Percentiles rank a stretch among this genome's conserved stretches.
Conservation (phyloP, 2,329 filamentous ascomycete species). For the Verticillium dahliae region DNA sequence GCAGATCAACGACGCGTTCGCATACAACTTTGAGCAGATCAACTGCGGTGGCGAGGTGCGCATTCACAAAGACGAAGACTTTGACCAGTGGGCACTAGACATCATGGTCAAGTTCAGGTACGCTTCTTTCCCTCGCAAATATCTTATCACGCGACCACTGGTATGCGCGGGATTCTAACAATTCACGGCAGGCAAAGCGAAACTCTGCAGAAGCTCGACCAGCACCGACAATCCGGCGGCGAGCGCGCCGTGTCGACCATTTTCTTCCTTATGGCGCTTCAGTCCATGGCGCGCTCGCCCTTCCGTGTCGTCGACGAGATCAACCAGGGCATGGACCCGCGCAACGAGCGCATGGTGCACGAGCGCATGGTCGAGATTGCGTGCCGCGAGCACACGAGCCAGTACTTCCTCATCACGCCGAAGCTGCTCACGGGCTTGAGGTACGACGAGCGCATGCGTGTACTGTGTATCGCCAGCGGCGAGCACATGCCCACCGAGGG, state of each 20-base stretch:
- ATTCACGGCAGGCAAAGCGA: constrained; percentile 61
- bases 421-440: constrained; percentile 81
- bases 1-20: constrained; percentile 85
- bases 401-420: constrained; percentile 96
- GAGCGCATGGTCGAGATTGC: constrained; percentile 98
- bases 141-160: too few species aligned
- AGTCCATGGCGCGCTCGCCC: constrained; percentile 85
- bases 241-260: constrained; percentile 95
- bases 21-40: constrained; percentile 89
- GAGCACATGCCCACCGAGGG: constrained; percentile 59
- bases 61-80: constrained; percentile 86
- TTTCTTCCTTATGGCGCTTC: constrained; percentile 97
- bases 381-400: constrained; percentile 70
- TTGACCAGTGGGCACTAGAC: constrained; percentile 88
- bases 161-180: too few species aligned
- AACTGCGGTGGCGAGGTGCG: constrained; percentile 87
- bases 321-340: constrained; percentile 98
- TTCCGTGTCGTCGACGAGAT: constrained; percentile 99
- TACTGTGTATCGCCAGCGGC: constrained; percentile 89
- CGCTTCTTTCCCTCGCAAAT: too few species aligned
- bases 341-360: constrained; percentile 97
- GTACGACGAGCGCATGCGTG: constrained; percentile 86
- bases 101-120: constrained; percentile 93
- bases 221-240: constrained; percentile 91
- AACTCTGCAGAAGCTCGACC: constrained; percentile 74